Evolutionary conservation across 2,329 filamentous ascomycete genomes (phyloP).

Genomic region (Cytospora paraplurivora): DNA sequence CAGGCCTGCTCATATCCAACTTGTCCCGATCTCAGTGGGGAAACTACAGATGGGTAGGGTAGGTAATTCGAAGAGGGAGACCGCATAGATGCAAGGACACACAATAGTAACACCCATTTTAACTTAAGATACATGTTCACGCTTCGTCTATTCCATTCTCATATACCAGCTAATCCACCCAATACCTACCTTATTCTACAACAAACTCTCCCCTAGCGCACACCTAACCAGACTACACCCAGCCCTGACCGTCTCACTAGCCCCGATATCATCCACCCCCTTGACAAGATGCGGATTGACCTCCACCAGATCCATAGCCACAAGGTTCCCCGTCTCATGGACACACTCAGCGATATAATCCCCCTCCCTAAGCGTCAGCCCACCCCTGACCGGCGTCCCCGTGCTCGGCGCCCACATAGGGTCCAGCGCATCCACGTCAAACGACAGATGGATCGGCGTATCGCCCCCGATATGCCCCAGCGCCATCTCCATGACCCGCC

Average conservation of each 20-base stretch:
- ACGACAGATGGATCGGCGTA: slow-evolving; percentile 94
- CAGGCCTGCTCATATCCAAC: too few relatives aligned
- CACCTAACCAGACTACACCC: slow-evolving; percentile 91
- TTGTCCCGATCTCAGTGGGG: too few relatives aligned
- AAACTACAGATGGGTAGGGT: too few relatives aligned
- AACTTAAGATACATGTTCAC: too few relatives aligned
- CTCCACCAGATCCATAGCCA: slow-evolving; percentile 82
- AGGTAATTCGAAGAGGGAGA: too few relatives aligned
- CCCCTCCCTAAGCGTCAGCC: slow-evolving; percentile 89
- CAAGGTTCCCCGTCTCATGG: slow-evolving; percentile 75
- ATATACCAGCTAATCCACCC: not conserved
- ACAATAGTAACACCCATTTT: too few relatives aligned
- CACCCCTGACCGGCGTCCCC: slow-evolving; percentile 90
- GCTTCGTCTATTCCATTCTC: too few relatives aligned
- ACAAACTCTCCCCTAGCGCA: slow-evolving; percentile 85
- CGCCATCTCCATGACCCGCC: slow-evolving; percentile 97
- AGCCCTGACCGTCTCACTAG: slow-evolving; percentile 83
- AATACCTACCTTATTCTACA: slow-evolving; percentile 50
- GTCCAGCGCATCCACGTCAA: slow-evolving; percentile 95
- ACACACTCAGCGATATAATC: slow-evolving; percentile 94
- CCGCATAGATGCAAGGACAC: too few relatives aligned
- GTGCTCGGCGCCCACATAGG: slow-evolving; percentile 96
- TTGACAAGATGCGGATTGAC: slow-evolving; percentile 72
- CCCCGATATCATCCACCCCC: slow-evolving; percentile 61
- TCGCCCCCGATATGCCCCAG: slow-evolving; percentile 91